Evolutionary conservation across 208 protist genomes (phyloP), one percentile per base, ranked within the genome.

Genomic region (Angomonas deanei): DNA sequence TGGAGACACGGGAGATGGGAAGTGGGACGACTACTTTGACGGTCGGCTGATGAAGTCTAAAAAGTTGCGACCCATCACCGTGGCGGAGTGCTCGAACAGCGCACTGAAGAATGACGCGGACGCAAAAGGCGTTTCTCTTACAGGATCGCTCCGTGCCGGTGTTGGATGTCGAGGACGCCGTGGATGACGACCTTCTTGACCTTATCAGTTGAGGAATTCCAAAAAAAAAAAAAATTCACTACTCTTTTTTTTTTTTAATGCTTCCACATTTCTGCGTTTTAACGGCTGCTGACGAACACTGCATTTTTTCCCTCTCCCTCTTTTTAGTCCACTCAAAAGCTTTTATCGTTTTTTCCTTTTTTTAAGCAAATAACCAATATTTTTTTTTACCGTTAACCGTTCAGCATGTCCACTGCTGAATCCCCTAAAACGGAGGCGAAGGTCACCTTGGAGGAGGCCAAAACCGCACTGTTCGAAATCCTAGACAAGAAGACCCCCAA

Each of bases 51-150:
- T 66, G 47, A 33, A 42, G 33, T 33, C 19, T 32, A 34, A 21
- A n/a, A 11, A 34, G 19, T 28, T 80, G 5, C 49, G 49, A 54
- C 72, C 78, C 42, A 84, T 88, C 70, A 84, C 82, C 0, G 56
- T 38, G 27, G 15, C 23, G 28, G 82, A 88, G 66, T 84, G 77
- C 55, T 24, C 39, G 33, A 69, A 30, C 38, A 76, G 77, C 26
- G 23, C 39, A 17, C 21, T 82, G 8, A 57, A 42, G 2, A 61
- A 82, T 33, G 68, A 65, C 6, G 42, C 55, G 19, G 77, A 66
- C 15, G 77, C 77, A 3, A 42, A n/a, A 46, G 19, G 58, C 61
- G 4, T 82, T 82, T 50, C 38, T 88, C 21, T 34, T 26, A 28
- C 55, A 60, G 36, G 61, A 76, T 55, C 74, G 65, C 56, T 50